Conservation (phyloP, 73 alveolate genomes). For the Blepharisma japonicum region DNA sequence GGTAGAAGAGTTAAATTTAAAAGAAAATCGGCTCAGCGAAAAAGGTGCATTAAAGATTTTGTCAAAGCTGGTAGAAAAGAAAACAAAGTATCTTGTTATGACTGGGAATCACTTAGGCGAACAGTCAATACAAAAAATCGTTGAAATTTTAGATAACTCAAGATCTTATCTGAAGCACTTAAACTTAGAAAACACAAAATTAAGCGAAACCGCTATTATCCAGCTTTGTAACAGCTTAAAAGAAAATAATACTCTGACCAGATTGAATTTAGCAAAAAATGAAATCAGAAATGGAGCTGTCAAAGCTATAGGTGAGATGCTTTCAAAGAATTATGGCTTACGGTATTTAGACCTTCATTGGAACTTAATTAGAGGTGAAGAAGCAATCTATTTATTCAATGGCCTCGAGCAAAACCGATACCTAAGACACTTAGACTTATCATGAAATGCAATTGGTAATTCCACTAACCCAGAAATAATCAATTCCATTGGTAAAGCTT, state of each 20-base stretch:
- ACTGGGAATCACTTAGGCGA: not conserved
- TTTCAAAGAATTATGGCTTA: not conserved
- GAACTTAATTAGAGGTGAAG: slow-evolving; percentile 54
- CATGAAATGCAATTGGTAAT: slow-evolving; percentile 12
- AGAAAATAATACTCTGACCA: not conserved
- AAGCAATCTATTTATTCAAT: slow-evolving; percentile 32
- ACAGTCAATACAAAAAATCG: not conserved
- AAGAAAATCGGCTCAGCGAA: not conserved
- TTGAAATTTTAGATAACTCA: not conserved
- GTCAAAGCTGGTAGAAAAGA: not conserved
- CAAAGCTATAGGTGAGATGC: slow-evolving; percentile 13
- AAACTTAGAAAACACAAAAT: not conserved
- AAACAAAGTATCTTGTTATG: not conserved
- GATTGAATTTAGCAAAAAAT: not conserved
- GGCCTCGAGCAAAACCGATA: not conserved
- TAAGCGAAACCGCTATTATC: not conserved
- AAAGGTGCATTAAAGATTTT: slow-evolving; percentile 14
- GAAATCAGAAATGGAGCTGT: not conserved
- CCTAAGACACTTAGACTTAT: slow-evolving; percentile 2
- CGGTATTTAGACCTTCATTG: slow-evolving; percentile 49
- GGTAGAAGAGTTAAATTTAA: slow-evolving; percentile 11
- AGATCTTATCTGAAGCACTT: not conserved
- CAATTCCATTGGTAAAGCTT: slow-evolving; percentile 38
- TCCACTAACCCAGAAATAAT: not conserved
- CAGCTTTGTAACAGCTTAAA: not conserved